Base-by-base conservation (phyloP, 371 early-diverging fungal species). In the Choanephora cucurbitarum region DNA sequence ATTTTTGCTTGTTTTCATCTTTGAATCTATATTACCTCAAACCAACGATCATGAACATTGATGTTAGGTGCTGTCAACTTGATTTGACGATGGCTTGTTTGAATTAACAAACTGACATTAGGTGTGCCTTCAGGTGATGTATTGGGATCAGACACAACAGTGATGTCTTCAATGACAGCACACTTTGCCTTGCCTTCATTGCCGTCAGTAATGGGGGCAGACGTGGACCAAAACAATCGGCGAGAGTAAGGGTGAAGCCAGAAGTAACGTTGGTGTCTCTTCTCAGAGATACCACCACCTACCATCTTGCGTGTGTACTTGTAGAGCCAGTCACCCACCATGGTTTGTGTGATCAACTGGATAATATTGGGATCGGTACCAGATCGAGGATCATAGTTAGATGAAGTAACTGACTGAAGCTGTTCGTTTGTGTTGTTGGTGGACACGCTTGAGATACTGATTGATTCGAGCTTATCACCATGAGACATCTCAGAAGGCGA, bases 221-320 rank as follows among this genome's bases (percentile, higher is more conserved):
- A 66, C 49, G 70, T 73, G 57, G 84, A 82, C 91, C 91, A 91
- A 60, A 87, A 84, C 31, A 91, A 62, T 13, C 83, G 83, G 52
- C 82, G 80, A 31, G 86, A 83, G 45, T 88, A 89, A 22, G 91
- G 88, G 58, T 90, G 87, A 28, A 91, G 78, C 91, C 91, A 91
- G 44, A 90, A 84, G 65, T 80, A 91, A 13, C 90, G 76, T 50
- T 73, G 60, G 53, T 91, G 88, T 19, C 80, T 70, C 34, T 79
- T 81, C 62, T 86, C 87, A 31, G 79, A 79, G 8, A 72, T 70
- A 49, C 77, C 77, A n/a, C 60, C 64, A 5, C 78, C 77, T 45
- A 75, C 75, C 11, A 73, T 61, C 32, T 79, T 75, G 9, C 85
- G 70, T 31, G 86, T 87, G 57, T 82, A 89, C 62, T 91, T 91